These are phyloP conservation scores for Suillus tomentosus DNA, from an alignment of 768 basidiomycete genomes.

Conservation along the genomic window DNA sequence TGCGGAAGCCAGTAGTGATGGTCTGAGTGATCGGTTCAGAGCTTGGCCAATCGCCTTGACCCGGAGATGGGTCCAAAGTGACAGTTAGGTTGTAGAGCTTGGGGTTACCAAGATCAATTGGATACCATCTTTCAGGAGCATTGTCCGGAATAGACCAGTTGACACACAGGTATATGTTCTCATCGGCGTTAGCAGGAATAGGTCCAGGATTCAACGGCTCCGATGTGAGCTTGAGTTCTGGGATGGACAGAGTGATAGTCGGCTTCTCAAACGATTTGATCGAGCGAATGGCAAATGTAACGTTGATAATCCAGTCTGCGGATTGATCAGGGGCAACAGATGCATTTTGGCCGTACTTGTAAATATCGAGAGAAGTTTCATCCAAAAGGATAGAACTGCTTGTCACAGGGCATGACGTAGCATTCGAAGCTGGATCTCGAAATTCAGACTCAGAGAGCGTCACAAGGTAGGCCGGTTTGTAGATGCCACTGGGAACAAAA, in stretches of 20 bases:
- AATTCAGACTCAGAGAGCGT: slow-evolving; percentile 34
- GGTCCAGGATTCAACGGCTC: slow-evolving; percentile 25
- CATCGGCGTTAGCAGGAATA: slow-evolving; percentile 24
- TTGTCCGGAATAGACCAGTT: slow-evolving; percentile 48
- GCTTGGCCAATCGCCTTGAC: slow-evolving; percentile 12
- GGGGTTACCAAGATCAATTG: slow-evolving; percentile 56
- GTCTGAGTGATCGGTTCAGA: slow-evolving; percentile 37
- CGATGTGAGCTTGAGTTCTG: slow-evolving; percentile 47
- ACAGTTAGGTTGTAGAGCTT: slow-evolving; percentile 55
- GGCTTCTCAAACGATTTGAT: slow-evolving; percentile 37
- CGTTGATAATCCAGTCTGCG: slow-evolving; percentile 58
- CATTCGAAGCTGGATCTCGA: slow-evolving; percentile 25
- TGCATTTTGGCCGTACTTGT: slow-evolving; percentile 51
- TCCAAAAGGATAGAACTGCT: slow-evolving; percentile 45
- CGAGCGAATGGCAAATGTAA: slow-evolving; percentile 52
- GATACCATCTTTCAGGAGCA: slow-evolving; percentile 54
- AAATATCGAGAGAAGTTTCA: slow-evolving; percentile 56
- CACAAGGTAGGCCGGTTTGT: slow-evolving; percentile 56
- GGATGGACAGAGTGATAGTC: slow-evolving; percentile 44
- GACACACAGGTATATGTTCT: slow-evolving; percentile 43
- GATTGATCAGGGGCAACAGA: slow-evolving; percentile 45
- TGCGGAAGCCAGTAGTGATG: slow-evolving; percentile 59
- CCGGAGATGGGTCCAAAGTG: slow-evolving; percentile 34
- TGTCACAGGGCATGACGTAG: slow-evolving; percentile 25
- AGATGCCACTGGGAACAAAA: slow-evolving; percentile 56